A percentile compares a stretch with the other conserved stretches of the same genome.
phyloP scores from a whole-genome alignment of 2,329 filamentous ascomycete genomes.

The Graphiopsis chlorocephala region DNA sequence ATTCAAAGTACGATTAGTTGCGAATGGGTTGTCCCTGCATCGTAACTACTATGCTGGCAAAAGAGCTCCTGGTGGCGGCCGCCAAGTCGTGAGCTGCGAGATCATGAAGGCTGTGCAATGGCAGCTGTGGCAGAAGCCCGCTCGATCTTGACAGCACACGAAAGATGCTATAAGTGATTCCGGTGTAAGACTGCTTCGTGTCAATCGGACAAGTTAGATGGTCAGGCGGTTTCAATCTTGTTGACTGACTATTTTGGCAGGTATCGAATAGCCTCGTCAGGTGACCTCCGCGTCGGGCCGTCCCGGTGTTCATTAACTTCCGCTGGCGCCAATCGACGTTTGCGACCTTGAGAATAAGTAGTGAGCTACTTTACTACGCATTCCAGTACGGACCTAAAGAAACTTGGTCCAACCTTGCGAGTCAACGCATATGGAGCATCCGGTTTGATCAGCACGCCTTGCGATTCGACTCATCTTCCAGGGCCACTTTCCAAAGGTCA shows the following conservation, averaged over 20 bases:
- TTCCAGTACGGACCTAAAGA: not conserved
- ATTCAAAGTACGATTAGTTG: not conserved
- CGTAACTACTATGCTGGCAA: not conserved
- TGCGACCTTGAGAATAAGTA: not conserved
- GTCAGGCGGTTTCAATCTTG: not conserved
- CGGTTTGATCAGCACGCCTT: not conserved
- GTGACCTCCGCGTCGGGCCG: not conserved
- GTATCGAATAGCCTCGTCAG: too few relatives aligned
- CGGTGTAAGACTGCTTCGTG: not conserved
- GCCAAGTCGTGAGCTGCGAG: not conserved
- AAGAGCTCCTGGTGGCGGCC: not conserved
- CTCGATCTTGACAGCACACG: not conserved
- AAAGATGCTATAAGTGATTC: not conserved
- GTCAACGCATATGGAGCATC: not conserved
- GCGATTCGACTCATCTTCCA: not conserved
- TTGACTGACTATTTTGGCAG: not conserved
- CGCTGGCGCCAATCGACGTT: not conserved
- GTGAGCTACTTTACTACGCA: not conserved
- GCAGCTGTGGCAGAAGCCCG: not conserved
- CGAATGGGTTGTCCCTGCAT: not conserved
- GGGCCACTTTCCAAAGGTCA: not conserved
- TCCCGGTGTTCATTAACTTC: not conserved
- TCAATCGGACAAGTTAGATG: not conserved
- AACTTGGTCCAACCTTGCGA: not conserved
- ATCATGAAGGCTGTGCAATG: not conserved